Evolutionary conservation across 306 rosid genomes (phyloP).

Genomic region (Dicorynia guianensis): DNA sequence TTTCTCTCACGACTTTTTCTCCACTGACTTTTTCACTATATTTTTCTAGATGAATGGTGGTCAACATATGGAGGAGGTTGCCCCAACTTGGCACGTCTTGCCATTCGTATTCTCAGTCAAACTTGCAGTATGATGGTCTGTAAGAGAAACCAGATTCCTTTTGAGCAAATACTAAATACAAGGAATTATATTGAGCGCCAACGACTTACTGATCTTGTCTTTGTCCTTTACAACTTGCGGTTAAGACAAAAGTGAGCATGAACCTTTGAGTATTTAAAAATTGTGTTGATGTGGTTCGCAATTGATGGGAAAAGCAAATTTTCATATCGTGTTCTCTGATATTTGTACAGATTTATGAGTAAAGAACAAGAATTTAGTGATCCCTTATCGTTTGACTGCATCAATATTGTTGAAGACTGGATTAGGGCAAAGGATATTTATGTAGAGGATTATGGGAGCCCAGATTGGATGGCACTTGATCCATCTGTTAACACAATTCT

Average conservation of each 20-base stretch:
- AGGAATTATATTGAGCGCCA: slow-evolving; percentile 81
- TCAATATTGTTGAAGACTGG: slow-evolving; percentile 73
- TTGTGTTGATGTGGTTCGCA: slow-evolving; percentile 32
- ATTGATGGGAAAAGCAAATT: slow-evolving; percentile 16
- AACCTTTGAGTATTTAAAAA: slow-evolving; percentile 19
- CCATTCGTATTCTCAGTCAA: slow-evolving; percentile 87
- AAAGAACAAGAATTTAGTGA: slow-evolving; percentile 62
- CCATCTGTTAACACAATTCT: slow-evolving; percentile 58
- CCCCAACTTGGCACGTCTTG: slow-evolving; percentile 84
- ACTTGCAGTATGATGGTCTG: slow-evolving; percentile 65
- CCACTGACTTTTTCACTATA: slow-evolving; percentile 35
- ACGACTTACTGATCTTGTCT: slow-evolving; percentile 78
- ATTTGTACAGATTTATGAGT: slow-evolving; percentile 58
- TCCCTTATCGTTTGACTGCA: slow-evolving; percentile 66
- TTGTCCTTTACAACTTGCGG: slow-evolving; percentile 64
- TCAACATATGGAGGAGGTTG: slow-evolving; percentile 92
- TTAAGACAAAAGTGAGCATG: slow-evolving; percentile 51
- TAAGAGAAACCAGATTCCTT: slow-evolving; percentile 62
- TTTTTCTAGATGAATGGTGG: slow-evolving; percentile 93
- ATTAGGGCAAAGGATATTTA: slow-evolving; percentile 56
- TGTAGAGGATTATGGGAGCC: slow-evolving; percentile 63
- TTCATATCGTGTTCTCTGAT: slow-evolving; percentile 36
- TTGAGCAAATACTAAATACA: slow-evolving; percentile 60
- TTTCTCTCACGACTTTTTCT: slow-evolving; percentile 19
- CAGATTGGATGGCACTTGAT: slow-evolving; percentile 72